Evolutionary conservation across 179 eudicot genomes (phyloP).

Genomic region (Nepenthes alata): DNA sequence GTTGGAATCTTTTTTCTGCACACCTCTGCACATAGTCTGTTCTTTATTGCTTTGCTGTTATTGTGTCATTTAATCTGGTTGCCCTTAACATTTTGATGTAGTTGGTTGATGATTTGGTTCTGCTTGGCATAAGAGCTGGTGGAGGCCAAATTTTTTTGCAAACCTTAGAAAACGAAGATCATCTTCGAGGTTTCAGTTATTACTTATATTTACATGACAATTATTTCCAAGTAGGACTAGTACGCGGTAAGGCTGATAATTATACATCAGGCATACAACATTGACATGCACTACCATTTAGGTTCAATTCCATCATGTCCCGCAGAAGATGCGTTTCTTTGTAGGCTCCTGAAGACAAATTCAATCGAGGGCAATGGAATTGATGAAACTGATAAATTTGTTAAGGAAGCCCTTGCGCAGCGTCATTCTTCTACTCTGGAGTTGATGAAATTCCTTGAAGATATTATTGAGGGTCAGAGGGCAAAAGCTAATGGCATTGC

Average conservation of each 20-base stretch:
- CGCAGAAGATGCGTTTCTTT: slow-evolving; percentile 69
- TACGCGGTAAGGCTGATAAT: background rate
- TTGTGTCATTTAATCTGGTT: slow-evolving; percentile 5
- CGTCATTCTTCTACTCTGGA: slow-evolving; percentile 51
- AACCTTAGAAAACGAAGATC: slow-evolving; percentile 42
- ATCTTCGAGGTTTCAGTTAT: slow-evolving; percentile 40
- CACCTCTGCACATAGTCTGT: slow-evolving; percentile 1
- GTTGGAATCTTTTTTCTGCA: slow-evolving; percentile 17
- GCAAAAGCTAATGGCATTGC: slow-evolving; percentile 25
- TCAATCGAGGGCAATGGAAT: slow-evolving; percentile 21
- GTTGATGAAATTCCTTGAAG: slow-evolving; percentile 45
- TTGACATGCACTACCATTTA: slow-evolving; percentile 10
- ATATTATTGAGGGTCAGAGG: slow-evolving; percentile 45
- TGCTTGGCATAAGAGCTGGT: slow-evolving; percentile 67
- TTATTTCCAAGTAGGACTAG: no score
- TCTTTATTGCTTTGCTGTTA: background rate
- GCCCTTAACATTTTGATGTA: slow-evolving; percentile 16
- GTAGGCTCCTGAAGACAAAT: slow-evolving; percentile 50
- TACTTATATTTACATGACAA: background rate
- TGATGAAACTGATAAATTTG: slow-evolving; percentile 26
- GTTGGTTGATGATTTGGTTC: slow-evolving; percentile 66
- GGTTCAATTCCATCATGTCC: slow-evolving; percentile 60
- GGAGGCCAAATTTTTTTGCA: slow-evolving; percentile 42
- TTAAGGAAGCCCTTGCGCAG: slow-evolving; percentile 44
- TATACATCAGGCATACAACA: background rate